Base-by-base conservation (phyloP, 169 alveolate genomes). In the Cryptosporidium andersoni region DNA sequence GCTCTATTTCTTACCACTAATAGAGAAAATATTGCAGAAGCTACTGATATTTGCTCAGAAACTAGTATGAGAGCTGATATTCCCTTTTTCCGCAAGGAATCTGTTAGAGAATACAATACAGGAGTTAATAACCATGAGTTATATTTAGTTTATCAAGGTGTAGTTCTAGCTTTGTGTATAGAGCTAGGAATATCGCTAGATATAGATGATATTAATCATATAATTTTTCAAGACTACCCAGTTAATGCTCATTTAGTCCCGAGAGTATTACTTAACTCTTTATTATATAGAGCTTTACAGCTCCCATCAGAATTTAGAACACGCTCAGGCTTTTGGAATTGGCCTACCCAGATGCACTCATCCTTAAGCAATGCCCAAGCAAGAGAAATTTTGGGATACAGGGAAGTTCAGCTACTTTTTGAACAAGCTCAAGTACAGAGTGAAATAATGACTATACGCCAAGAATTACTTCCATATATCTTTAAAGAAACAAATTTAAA, bases 31-130 rank as follows among this genome's bases (percentile, higher is more conserved):
- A 48, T 37, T 58, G 25, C 85, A 7, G 60, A 43, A 48, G 67
- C 85, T 48, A 58, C 85, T 14, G 85, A 74, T 37, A 74, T 74
- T 56, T 74, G 85, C 39, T 74, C 85, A n/a, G 85, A 74, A 36
- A 45, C 67, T n/a, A 68, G 74, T 36, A 74, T 74, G 1, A 74
- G 85, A 74, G 67, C 74, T 58, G 47, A 43, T 60, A 11, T 74
- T 9, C 85, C 85, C 12, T 74, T 74, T 45, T 74, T 58, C 34
- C 85, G 74, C 2, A 58, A 74, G 11, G 60, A 74, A 47, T 7
- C 25, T 43, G 45, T 58, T 11, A 58, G 60, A 14, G 16, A 48
- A 9, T 43, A 66, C 3, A 3, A 48, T 14, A 58, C 60, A 16
- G 16, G 51, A 0, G 60, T 63, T 36, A 58, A 43, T 45, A 42